phyloP scores from a whole-genome alignment of 225 moss, liverwort and hornwort genomes.

The Bryoerythrophyllum caledonicum region DNA sequence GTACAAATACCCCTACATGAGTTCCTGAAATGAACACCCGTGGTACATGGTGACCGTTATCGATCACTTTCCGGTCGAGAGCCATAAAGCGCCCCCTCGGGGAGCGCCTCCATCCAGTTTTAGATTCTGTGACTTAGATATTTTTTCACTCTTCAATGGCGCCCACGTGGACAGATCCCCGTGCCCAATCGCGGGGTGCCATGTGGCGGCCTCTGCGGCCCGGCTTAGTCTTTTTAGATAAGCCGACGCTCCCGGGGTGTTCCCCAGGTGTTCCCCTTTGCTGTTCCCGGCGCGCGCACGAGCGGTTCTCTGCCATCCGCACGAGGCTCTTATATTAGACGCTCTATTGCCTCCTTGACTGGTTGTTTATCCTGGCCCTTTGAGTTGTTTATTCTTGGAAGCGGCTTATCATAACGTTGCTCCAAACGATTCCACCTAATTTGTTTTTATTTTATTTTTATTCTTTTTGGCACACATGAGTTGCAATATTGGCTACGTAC shows the following conservation, averaged over 20 bases:
- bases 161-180: conserved; percentile 15
- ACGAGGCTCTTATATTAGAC: not conserved
- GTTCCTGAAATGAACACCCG: rapidly evolving
- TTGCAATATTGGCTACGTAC: no score
- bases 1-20: no score
- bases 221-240: not conserved
- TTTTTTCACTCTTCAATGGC: rapidly evolving
- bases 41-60: no score
- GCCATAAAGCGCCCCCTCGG: not conserved
- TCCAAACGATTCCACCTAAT: not conserved
- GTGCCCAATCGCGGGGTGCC: no score
- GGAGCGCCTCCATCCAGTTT: conserved; percentile 16
- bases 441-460: no score
- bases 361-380: not conserved
- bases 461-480: no score
- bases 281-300: not conserved
- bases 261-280: rapidly evolving
- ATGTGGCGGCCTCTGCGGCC: not conserved
- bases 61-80: no score
- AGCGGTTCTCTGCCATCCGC: not conserved
- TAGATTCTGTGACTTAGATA: conserved; percentile 36
- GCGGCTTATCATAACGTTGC: not conserved
- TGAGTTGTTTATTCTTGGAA: not conserved
- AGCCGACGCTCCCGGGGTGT: not conserved
- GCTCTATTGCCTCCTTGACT: not conserved